These are phyloP conservation scores for Adansonia grandidieri DNA, from an alignment of 441 rosid genomes.

Conservation along the genomic window DNA sequence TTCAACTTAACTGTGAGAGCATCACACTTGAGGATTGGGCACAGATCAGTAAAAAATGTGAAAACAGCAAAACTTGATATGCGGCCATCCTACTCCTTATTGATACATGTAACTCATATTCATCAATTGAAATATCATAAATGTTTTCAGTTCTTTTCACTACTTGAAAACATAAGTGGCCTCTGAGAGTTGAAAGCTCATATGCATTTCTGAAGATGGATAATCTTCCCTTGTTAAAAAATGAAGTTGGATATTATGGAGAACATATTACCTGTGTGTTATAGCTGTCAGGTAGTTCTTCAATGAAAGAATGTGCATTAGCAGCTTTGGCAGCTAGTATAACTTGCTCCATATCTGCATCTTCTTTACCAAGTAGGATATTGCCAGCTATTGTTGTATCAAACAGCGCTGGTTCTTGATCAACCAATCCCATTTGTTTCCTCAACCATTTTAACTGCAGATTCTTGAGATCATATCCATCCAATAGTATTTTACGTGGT, in stretches of 20 bases:
- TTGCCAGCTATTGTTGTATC: conserved; percentile 69
- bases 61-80: background rate
- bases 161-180: background rate
- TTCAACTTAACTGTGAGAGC: conserved; percentile 24
- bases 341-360: conserved; percentile 54
- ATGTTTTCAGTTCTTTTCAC: background rate
- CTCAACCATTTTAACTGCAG: conserved; percentile 74
- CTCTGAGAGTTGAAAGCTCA: background rate
- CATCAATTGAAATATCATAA: background rate
- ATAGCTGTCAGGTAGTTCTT: conserved; percentile 65
- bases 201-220: background rate
- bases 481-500: conserved; percentile 62
- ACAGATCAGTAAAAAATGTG: background rate
- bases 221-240: background rate
- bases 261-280: conserved; percentile 57
- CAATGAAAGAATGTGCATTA: conserved; percentile 75
- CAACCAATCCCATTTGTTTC: conserved; percentile 81
- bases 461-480: conserved; percentile 62
- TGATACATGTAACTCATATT: background rate
- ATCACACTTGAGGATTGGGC: conserved; percentile 14
- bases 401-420: conserved; percentile 85
- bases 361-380: conserved; percentile 67
- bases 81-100: background rate
- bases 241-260: background rate
- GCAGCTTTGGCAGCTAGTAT: conserved; percentile 72